phyloP scores from a whole-genome alignment of 352 stramenopile species.

The Globisporangium okanoganense region DNA sequence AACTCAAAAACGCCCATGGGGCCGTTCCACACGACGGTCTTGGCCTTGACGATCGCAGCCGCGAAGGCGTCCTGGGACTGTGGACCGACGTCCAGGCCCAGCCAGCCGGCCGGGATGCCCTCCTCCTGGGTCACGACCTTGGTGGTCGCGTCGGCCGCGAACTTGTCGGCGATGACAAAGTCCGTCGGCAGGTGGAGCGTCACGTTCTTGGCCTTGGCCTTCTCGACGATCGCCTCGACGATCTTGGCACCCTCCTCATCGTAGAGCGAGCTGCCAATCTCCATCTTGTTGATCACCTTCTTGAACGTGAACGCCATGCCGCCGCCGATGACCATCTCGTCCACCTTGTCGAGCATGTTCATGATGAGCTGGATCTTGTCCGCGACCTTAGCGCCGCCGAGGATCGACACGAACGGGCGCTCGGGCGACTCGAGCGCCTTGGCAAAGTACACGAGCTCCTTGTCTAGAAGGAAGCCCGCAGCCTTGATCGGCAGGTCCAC shows the following conservation, averaged over 20 bases:
- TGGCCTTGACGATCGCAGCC: conserved; percentile 73
- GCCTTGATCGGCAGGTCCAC: conserved; percentile 88
- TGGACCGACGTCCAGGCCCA: conserved; percentile 98
- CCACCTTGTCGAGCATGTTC: conserved; percentile 98
- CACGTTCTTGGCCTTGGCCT: conserved; percentile 97
- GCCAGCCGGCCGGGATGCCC: conserved; percentile 95
- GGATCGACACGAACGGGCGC: conserved; percentile 96
- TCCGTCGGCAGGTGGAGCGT: conserved; percentile 97
- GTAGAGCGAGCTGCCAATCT: conserved; percentile 94
- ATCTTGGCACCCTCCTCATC: conserved; percentile 86
- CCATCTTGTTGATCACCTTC: conserved; percentile 96
- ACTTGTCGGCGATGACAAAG: conserved; percentile 98
- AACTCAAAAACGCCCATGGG: conserved; percentile 99
- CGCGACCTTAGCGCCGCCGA: conserved; percentile 99
- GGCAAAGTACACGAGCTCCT: conserved; percentile 99
- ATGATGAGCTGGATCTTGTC: conserved; percentile 99
- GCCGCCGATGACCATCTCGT: conserved; percentile 98
- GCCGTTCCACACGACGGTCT: conserved; percentile 99
- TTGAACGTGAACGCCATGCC: conserved; percentile 99
- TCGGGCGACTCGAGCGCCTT: conserved; percentile 97
- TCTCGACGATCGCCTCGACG: conserved; percentile 92
- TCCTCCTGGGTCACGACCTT: conserved; percentile 89
- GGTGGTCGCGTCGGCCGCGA: conserved; percentile 92
- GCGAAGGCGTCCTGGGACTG: conserved; percentile 87
- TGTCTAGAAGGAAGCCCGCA: conserved; percentile 97